phyloP scores from a whole-genome alignment of 768 basidiomycete species.

The Phylloporus sp. region DNA sequence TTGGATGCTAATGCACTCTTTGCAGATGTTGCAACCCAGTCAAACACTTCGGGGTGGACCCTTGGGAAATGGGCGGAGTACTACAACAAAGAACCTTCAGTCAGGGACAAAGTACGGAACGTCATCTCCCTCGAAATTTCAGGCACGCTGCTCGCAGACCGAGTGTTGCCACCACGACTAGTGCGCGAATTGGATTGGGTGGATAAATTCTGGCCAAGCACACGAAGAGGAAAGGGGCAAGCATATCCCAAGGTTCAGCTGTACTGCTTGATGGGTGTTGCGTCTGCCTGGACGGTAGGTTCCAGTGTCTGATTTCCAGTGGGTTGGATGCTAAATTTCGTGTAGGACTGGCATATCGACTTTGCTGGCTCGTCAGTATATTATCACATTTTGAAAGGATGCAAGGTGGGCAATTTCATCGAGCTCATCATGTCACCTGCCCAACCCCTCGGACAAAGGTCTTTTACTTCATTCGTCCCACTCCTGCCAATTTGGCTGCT shows the following conservation, averaged over 20 bases:
- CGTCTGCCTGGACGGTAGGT: conserved; percentile 87
- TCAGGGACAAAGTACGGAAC: conserved; percentile 85
- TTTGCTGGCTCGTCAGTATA: conserved; percentile 98
- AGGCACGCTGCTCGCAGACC: conserved; percentile 72
- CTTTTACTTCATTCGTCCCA: conserved; percentile 95
- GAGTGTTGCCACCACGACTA: conserved; percentile 76
- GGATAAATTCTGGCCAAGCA: conserved; percentile 88
- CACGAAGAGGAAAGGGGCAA: conserved; percentile 66
- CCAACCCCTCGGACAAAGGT: conserved; percentile 41
- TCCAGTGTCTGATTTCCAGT: background rate
- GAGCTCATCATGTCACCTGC: background rate
- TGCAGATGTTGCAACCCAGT: conserved; percentile 84
- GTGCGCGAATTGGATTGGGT: conserved; percentile 95
- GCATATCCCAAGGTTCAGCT: conserved; percentile 89
- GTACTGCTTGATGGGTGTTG: conserved; percentile 96
- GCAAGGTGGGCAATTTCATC: conserved; percentile 51
- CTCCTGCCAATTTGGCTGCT: conserved; percentile 74
- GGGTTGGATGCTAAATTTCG: background rate
- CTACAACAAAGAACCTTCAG: conserved; percentile 58
- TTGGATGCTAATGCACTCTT: conserved; percentile 1
- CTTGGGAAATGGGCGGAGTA: conserved; percentile 89
- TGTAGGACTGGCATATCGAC: conserved; percentile 96
- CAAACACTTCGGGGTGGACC: conserved; percentile 82
- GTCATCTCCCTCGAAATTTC: conserved; percentile 95
- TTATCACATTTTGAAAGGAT: conserved; percentile 85